These are phyloP conservation scores for Kwoniella bestiolae DNA, from an alignment of 768 basidiomycete species.

Conservation along the genomic window DNA sequence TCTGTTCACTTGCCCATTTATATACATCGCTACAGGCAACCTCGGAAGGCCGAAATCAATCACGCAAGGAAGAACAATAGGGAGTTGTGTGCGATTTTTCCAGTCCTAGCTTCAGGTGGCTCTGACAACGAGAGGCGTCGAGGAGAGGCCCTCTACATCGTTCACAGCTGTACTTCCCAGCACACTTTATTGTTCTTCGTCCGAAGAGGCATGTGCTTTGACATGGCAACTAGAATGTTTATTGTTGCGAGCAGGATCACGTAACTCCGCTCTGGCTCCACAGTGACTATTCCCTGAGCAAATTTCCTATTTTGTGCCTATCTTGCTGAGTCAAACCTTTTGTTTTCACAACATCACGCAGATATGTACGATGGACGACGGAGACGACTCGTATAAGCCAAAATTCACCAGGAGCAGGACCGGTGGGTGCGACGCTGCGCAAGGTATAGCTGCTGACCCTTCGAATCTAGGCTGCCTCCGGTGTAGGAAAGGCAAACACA, in stretches of 20 bases:
- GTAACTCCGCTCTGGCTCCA: neutral
- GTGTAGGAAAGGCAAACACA: constrained; percentile 16
- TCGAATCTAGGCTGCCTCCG: constrained; percentile 8
- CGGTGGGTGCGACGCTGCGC: neutral
- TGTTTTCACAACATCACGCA: neutral
- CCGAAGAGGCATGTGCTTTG: no score
- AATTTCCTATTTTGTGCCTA: neutral
- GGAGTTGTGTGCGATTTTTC: neutral
- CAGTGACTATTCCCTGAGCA: neutral
- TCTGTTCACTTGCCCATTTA: neutral
- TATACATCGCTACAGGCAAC: neutral
- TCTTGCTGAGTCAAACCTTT: neutral
- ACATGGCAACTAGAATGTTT: neutral
- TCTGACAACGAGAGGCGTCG: no score
- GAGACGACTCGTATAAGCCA: constrained; percentile 4
- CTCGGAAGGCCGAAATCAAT: constrained; percentile 7
- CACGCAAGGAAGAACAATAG: neutral
- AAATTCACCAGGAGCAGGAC: constrained; percentile 16
- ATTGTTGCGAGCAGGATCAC: neutral
- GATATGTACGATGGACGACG: neutral
- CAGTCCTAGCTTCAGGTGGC: neutral
- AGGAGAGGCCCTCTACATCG: no score
- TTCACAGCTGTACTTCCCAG: no score
- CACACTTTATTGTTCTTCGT: no score
- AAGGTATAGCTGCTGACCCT: neutral